Conservation (phyloP, 495 filamentous ascomycete species). For the Penicillium silybi region DNA sequence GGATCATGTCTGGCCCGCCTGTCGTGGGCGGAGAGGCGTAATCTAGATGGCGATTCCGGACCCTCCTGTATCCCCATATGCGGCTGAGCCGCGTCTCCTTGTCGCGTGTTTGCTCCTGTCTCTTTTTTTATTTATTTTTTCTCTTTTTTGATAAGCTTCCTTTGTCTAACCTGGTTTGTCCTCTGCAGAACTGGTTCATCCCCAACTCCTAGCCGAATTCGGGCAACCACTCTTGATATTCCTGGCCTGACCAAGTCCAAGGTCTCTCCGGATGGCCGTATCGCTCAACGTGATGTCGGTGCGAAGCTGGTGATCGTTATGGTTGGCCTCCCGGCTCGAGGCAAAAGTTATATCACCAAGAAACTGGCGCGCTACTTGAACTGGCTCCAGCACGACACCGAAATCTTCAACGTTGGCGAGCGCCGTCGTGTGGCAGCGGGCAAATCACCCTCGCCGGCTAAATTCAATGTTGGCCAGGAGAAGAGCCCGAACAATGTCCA, state of each 20-base stretch:
- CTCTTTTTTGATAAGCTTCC: not conserved
- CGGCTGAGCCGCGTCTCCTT: not conserved
- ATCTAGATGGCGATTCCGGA: not conserved
- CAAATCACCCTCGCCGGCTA: conserved; percentile 37
- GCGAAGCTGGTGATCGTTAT: conserved; percentile 97
- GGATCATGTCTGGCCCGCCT: conserved; percentile 8
- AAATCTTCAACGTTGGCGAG: conserved; percentile 96
- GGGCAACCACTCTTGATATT: conserved; percentile 82
- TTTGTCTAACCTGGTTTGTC: conserved; percentile 7
- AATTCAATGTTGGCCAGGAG: conserved; percentile 8
- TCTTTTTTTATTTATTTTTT: not conserved
- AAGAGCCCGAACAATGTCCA: conserved; percentile 32
- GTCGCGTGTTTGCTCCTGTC: conserved; percentile 10
- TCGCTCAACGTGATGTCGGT: conserved; percentile 86
- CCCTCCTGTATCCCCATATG: not conserved
- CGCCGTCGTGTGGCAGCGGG: conserved; percentile 77
- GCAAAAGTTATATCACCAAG: conserved; percentile 98
- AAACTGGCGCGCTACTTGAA: conserved; percentile 93
- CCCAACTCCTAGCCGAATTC: conserved; percentile 55
- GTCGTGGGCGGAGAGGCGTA: not conserved
- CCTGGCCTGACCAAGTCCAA: conserved; percentile 87
- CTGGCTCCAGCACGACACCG: conserved; percentile 93
- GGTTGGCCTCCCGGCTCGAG: conserved; percentile 91
- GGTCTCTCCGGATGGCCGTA: conserved; percentile 90
- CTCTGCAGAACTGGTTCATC: conserved; percentile 26